Percentiles rank a stretch among this genome's conserved stretches.
Evolutionary conservation across 805 yeast genomes (phyloP).

Genomic region (Ascoidea asiatica): DNA sequence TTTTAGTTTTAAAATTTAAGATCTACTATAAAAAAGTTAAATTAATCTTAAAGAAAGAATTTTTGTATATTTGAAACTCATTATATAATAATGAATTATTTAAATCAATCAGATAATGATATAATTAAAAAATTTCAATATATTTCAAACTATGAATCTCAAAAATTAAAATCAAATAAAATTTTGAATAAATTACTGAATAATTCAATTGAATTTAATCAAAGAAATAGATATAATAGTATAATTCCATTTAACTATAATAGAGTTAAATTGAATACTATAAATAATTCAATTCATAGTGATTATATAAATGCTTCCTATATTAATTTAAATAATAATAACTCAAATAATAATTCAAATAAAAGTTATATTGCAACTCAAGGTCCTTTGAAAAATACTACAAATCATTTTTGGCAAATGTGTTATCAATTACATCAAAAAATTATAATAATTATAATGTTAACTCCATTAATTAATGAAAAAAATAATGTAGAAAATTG

Average conservation of each 20-base stretch:
- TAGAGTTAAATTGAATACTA: constrained; percentile 29
- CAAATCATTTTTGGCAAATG: constrained; percentile 85
- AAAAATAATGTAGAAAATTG: constrained; percentile 72
- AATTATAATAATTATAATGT: constrained; percentile 52
- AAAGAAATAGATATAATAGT: constrained; percentile 46
- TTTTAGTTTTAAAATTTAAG: too few species aligned
- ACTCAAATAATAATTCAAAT: constrained; percentile 6
- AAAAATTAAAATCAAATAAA: constrained; percentile 22
- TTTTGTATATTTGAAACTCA: too few species aligned
- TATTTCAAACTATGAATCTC: constrained; percentile 23
- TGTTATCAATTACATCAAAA: constrained; percentile 47
- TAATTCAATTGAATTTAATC: too few species aligned
- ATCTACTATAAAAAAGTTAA: too few species aligned
- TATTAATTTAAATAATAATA: constrained; percentile 24
- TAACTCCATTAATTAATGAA: constrained; percentile 56
- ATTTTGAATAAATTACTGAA: constrained; percentile 3
- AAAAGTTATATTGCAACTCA: constrained; percentile 69
- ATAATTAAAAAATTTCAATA: constrained; percentile 17
- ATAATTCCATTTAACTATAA: constrained; percentile 55
- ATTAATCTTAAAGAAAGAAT: too few species aligned
- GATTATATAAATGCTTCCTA: constrained; percentile 85
- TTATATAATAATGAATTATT: too few species aligned
- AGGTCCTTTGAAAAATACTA: constrained; percentile 66
- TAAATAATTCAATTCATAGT: constrained; percentile 9
- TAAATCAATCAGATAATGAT: too few species aligned